A percentile compares a stretch with the other conserved stretches of the same genome.
Evolutionary conservation across 306 rosid genomes (phyloP).

Genomic region (Hylodesmum podocarpum): DNA sequence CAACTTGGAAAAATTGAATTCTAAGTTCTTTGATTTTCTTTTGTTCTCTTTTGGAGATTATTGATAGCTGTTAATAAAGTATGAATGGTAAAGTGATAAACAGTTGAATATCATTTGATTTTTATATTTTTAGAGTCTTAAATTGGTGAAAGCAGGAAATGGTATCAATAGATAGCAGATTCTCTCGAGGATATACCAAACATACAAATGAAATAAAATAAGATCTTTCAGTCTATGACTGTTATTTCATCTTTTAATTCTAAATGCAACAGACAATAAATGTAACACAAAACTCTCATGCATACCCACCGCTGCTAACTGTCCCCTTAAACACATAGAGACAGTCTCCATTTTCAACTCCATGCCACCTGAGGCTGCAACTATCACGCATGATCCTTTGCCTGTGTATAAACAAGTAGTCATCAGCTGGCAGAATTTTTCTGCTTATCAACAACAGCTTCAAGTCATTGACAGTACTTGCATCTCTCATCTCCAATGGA

Average conservation of each 20-base stretch:
- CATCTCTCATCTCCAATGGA: conserved; percentile 73
- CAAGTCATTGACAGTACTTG: conserved; percentile 58
- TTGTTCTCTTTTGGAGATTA: neutral
- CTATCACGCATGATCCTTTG: conserved; percentile 87
- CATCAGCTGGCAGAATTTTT: conserved; percentile 60
- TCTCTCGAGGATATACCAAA: neutral
- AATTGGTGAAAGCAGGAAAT: neutral
- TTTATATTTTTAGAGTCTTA: neutral
- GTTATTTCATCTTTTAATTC: neutral
- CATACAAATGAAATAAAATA: neutral
- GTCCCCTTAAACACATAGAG: conserved; percentile 79
- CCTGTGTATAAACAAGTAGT: conserved; percentile 81
- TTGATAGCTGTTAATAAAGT: neutral
- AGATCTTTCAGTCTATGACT: neutral
- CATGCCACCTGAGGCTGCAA: conserved; percentile 85
- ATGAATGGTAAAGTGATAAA: neutral
- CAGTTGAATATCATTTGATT: neutral
- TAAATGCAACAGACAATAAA: neutral
- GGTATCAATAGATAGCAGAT: neutral
- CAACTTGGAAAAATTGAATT: too few species aligned
- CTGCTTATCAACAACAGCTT: conserved; percentile 58
- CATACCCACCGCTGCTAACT: conserved; percentile 40
- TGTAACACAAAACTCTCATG: neutral
- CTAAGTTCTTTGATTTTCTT: neutral
- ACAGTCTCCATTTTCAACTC: conserved; percentile 78